These are phyloP conservation scores for Colletotrichum tamarilloi DNA, from an alignment of 2,329 filamentous ascomycete genomes.

Conservation along the genomic window DNA sequence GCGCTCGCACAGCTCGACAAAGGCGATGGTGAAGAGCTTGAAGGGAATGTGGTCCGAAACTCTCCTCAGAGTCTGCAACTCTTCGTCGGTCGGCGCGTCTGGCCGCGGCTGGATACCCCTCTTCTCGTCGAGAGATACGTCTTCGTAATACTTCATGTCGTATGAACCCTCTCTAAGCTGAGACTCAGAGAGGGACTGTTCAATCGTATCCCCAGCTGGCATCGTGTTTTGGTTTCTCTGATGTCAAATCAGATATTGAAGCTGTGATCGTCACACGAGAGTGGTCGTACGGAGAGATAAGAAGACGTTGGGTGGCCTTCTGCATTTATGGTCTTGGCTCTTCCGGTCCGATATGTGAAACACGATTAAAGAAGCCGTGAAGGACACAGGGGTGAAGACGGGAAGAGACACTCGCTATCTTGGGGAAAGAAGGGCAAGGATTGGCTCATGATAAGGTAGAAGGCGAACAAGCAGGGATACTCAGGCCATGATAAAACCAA, in stretches of 20 bases:
- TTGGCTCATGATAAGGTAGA: conserved; percentile 3
- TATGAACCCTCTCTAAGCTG: conserved; percentile 32
- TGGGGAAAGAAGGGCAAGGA: background rate
- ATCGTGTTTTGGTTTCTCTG: conserved; percentile 36
- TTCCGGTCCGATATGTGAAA: conserved; percentile 22
- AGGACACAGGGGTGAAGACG: conserved; percentile 7
- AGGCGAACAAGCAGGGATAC: conserved; percentile 22
- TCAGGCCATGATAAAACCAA: conserved; percentile 13
- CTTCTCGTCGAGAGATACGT: conserved; percentile 44
- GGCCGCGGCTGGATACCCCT: conserved; percentile 34
- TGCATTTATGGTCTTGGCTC: conserved; percentile 14
- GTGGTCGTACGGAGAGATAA: background rate
- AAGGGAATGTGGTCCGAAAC: conserved; percentile 68
- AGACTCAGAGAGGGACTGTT: conserved; percentile 48
- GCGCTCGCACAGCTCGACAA: conserved; percentile 77
- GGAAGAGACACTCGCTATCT: conserved; percentile 11
- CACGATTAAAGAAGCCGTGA: background rate
- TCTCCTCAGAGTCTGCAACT: conserved; percentile 62
- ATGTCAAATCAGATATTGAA: background rate
- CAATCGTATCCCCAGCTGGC: conserved; percentile 45
- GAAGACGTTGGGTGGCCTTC: background rate
- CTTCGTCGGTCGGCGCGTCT: conserved; percentile 59
- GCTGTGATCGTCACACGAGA: background rate
- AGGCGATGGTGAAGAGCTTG: conserved; percentile 71
- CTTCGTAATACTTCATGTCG: conserved; percentile 29